Evolutionary conservation across 2,329 filamentous ascomycete genomes (phyloP).

Genomic region (Pseudomassariella vexata): DNA sequence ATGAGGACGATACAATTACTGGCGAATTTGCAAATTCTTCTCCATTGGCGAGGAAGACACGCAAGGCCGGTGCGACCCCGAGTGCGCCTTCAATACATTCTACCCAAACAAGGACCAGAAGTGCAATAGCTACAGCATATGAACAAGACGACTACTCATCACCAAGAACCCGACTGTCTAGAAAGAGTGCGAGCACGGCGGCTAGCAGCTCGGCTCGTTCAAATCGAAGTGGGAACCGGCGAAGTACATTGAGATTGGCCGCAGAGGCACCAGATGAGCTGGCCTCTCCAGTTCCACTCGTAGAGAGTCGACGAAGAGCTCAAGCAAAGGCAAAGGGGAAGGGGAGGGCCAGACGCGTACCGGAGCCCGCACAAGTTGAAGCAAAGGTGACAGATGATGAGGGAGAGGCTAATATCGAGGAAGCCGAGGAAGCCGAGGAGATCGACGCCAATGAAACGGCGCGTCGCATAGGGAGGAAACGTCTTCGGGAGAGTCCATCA

Average conservation of each 20-base stretch:
- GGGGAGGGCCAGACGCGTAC: conserved; percentile 2
- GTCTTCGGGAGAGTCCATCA: conserved; percentile 29
- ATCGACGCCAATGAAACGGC: conserved; percentile 38
- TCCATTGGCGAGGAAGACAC: conserved; percentile 36
- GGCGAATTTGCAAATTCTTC: conserved; percentile 31
- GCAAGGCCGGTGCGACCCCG: conserved; percentile 24
- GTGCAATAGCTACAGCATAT: conserved; percentile 9
- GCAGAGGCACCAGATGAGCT: conserved; percentile 11
- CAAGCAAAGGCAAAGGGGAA: conserved; percentile 5
- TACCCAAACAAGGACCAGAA: conserved; percentile 15
- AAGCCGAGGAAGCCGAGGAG: conserved; percentile 34
- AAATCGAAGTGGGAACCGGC: conserved; percentile 15
- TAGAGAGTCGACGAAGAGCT: conserved; percentile 7
- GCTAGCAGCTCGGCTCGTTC: conserved; percentile 17
- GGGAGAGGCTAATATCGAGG: conserved; percentile 15
- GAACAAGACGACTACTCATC: conserved; percentile 14
- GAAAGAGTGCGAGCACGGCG: conserved; percentile 14
- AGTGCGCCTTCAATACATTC: conserved; percentile 22
- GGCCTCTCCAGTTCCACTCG: conserved; percentile 18
- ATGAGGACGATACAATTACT: conserved; percentile 21
- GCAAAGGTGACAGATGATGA: conserved; percentile 10
- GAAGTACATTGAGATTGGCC: conserved; percentile 12
- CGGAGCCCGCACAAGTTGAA: conserved; percentile 6
- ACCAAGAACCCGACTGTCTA: conserved; percentile 12
- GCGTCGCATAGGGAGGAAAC: conserved; percentile 34